Percentiles rank a stretch among this genome's conserved stretches.
These are phyloP conservation scores for Schizothecium vesticola DNA, from an alignment of 495 filamentous ascomycete species.

Conservation along the genomic window DNA sequence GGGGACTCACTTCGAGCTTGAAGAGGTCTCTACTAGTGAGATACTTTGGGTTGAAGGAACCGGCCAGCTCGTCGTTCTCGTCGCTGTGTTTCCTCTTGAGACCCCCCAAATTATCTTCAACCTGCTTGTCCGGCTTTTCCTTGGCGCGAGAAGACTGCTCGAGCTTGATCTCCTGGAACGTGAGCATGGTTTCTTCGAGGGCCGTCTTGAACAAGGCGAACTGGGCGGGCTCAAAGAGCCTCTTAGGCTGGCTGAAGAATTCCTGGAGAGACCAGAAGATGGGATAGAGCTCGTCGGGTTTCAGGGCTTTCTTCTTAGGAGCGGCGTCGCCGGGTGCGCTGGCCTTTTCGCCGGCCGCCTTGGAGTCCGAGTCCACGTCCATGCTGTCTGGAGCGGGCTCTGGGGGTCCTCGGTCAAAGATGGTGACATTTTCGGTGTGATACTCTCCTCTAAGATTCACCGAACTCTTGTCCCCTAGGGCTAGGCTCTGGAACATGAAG, in stretches of 20 bases:
- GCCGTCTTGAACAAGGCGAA: slow-evolving; percentile 73
- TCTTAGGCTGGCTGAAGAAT: slow-evolving; percentile 84
- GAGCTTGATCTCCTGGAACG: slow-evolving; percentile 74
- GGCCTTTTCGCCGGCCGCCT: slow-evolving; percentile 42
- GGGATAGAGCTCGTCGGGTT: slow-evolving; percentile 73
- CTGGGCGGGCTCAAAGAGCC: slow-evolving; percentile 63
- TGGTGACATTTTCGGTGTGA: slow-evolving; percentile 90
- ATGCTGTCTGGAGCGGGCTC: slow-evolving; percentile 57
- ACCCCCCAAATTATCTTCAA: slow-evolving; percentile 56
- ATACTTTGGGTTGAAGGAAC: slow-evolving; percentile 93
- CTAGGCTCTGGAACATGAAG: slow-evolving; percentile 95
- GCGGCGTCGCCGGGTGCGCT: neutral
- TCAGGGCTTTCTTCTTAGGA: slow-evolving; percentile 35
- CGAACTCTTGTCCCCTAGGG: slow-evolving; percentile 90
- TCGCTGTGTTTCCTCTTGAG: slow-evolving; percentile 71
- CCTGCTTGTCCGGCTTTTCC: slow-evolving; percentile 39
- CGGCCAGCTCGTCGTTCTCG: slow-evolving; percentile 55
- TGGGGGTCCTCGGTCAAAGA: slow-evolving; percentile 60
- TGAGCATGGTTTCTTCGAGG: slow-evolving; percentile 69
- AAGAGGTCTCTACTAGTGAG: slow-evolving; percentile 92
- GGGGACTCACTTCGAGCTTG: slow-evolving; percentile 69
- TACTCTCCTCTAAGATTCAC: slow-evolving; percentile 96
- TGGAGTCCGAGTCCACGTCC: slow-evolving; percentile 49
- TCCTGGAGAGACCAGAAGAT: slow-evolving; percentile 92
- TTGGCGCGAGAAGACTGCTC: slow-evolving; percentile 44